phyloP scores from a whole-genome alignment of 768 basidiomycete species.

The Trametes coccinea region DNA sequence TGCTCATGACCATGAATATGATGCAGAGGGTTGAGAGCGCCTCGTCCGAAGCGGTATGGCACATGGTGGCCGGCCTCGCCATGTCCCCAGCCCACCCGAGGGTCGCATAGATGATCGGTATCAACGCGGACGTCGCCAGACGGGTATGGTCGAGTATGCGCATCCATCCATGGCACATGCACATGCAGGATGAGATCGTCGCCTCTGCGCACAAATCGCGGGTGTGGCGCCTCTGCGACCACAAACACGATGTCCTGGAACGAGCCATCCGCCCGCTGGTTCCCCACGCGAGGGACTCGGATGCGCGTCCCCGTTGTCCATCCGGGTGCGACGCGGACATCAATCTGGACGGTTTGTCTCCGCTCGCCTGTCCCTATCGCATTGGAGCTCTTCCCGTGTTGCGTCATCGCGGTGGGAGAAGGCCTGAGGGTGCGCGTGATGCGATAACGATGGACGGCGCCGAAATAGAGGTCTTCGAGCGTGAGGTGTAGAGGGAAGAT shows the following conservation, averaged over 20 bases:
- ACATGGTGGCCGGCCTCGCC: neutral
- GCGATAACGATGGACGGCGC: conserved; percentile 56
- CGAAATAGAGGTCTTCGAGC: conserved; percentile 62
- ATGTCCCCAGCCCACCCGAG: neutral
- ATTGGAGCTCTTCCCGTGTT: conserved; percentile 27
- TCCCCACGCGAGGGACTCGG: conserved; percentile 62
- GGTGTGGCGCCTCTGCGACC: conserved; percentile 58
- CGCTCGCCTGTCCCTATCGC: neutral
- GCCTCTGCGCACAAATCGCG: conserved; percentile 54
- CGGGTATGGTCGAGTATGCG: conserved; percentile 30
- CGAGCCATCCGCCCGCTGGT: conserved; percentile 55
- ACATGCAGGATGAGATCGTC: conserved; percentile 59
- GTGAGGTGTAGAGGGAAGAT: conserved; percentile 61
- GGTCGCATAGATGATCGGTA: neutral
- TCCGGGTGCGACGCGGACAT: conserved; percentile 61
- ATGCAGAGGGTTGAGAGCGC: neutral
- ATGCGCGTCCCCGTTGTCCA: conserved; percentile 62
- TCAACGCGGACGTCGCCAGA: neutral
- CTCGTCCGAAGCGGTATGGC: conserved; percentile 6
- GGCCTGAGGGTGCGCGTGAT: conserved; percentile 54
- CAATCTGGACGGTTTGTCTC: conserved; percentile 56
- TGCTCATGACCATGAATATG: conserved; percentile 3
- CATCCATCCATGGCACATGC: conserved; percentile 56
- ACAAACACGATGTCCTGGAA: conserved; percentile 70
- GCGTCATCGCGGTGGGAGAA: neutral